A percentile compares a stretch with the other conserved stretches of the same genome.
phyloP scores from a whole-genome alignment of 1,139 yeast species.

The Sugiyamaella grinbergsii region DNA sequence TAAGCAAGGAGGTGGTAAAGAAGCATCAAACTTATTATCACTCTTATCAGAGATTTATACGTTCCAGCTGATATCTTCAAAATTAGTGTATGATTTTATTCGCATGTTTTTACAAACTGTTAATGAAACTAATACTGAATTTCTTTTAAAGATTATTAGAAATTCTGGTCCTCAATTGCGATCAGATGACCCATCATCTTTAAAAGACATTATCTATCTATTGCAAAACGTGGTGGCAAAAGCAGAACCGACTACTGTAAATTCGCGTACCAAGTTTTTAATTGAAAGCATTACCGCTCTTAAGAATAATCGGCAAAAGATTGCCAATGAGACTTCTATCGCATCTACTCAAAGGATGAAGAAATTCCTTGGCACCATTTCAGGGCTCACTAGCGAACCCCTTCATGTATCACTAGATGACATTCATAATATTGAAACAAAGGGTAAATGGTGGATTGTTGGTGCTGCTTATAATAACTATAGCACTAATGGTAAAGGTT shows the following conservation, averaged over 20 bases:
- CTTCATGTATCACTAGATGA: constrained; percentile 83
- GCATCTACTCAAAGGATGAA: constrained; percentile 62
- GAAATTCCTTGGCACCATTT: constrained; percentile 59
- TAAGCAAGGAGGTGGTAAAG: constrained; percentile 49
- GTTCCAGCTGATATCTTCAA: constrained; percentile 73
- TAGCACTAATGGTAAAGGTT: not conserved
- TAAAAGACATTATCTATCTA: constrained; percentile 71
- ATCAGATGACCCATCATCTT: constrained; percentile 83
- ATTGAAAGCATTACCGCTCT: constrained; percentile 82
- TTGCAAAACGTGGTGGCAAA: constrained; percentile 54
- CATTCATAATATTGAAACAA: constrained; percentile 68
- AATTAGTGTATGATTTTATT: constrained; percentile 75
- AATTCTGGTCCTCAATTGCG: constrained; percentile 84
- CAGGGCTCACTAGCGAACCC: constrained; percentile 58
- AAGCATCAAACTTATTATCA: constrained; percentile 69
- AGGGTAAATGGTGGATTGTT: constrained; percentile 98
- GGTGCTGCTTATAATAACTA: constrained; percentile 89
- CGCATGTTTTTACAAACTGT: constrained; percentile 57
- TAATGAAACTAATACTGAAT: constrained; percentile 73
- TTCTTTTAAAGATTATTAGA: constrained; percentile 68
- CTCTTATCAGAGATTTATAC: constrained; percentile 75
- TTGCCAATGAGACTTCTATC: constrained; percentile 49
- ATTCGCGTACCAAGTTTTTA: constrained; percentile 76
- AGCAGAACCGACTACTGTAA: constrained; percentile 46
- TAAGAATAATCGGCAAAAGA: constrained; percentile 78